Evolutionary conservation across 2,329 filamentous ascomycete genomes (phyloP).

Genomic region (Aspergillaceae sp.): DNA sequence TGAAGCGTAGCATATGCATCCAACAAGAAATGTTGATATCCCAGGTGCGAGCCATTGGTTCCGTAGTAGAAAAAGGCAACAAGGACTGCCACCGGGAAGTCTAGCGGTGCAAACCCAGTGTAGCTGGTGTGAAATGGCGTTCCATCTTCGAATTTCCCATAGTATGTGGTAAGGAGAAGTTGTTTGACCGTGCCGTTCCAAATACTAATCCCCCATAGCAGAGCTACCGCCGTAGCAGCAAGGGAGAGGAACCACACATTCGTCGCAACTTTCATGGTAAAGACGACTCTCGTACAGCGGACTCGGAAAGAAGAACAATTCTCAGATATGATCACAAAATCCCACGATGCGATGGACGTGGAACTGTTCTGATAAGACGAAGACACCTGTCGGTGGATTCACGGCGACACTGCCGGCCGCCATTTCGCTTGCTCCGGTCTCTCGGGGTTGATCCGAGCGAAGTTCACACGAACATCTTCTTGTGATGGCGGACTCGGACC

Average conservation of each 20-base stretch:
- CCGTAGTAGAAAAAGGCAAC: neutral
- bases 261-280: neutral
- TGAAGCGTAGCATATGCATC: neutral
- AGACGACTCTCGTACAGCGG: neutral
- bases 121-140: neutral
- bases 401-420: too few species aligned
- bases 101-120: neutral
- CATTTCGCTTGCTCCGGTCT: too few species aligned
- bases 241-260: neutral
- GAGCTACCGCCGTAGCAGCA: too few species aligned
- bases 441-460: too few species aligned
- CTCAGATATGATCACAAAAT: neutral
- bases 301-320: neutral
- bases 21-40: neutral
- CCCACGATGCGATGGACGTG: too few species aligned
- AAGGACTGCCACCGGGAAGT: neutral
- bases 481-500: too few species aligned
- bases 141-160: neutral
- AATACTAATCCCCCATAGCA: neutral
- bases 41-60: neutral
- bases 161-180: neutral
- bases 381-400: too few species aligned
- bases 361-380: too few species aligned
- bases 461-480: too few species aligned
- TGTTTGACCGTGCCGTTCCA: neutral